Conservation (phyloP, 345 rosid genomes). For the Lepidium aucheri region DNA sequence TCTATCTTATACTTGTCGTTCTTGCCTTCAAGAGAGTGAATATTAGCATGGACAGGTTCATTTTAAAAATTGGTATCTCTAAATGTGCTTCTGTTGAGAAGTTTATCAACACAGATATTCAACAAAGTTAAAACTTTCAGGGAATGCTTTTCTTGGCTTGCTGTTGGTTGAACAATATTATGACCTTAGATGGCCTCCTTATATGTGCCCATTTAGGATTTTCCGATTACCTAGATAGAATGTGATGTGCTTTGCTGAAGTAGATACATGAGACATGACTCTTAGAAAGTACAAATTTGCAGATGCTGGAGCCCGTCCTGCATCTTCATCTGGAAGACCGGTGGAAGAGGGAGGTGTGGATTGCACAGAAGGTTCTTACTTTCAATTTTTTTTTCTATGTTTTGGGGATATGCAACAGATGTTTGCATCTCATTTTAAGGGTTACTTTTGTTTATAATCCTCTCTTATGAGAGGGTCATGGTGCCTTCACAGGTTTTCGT, state of each 20-base stretch:
- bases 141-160: not conserved
- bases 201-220: conserved; percentile 5
- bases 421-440: not conserved
- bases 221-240: conserved; percentile 7
- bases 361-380: conserved; percentile 42
- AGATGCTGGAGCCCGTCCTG: conserved; percentile 51
- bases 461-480: conserved; percentile 4
- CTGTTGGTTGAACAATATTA: not conserved
- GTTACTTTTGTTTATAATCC: not conserved
- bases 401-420: not conserved
- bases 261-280: conserved; percentile 3
- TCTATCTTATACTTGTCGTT: not conserved
- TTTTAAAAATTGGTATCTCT: not conserved
- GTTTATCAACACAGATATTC: not conserved
- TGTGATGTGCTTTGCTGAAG: not conserved
- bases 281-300: conserved; percentile 25
- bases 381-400: not conserved
- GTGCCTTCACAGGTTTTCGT: conserved; percentile 1
- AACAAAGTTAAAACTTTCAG: not conserved
- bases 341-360: conserved; percentile 36
- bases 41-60: not conserved
- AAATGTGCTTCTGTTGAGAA: not conserved
- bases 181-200: not conserved
- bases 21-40: not conserved
- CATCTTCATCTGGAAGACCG: conserved; percentile 46